Base-by-base conservation (phyloP, 352 stramenopile species). In the Globisporangium heterothallicum region DNA sequence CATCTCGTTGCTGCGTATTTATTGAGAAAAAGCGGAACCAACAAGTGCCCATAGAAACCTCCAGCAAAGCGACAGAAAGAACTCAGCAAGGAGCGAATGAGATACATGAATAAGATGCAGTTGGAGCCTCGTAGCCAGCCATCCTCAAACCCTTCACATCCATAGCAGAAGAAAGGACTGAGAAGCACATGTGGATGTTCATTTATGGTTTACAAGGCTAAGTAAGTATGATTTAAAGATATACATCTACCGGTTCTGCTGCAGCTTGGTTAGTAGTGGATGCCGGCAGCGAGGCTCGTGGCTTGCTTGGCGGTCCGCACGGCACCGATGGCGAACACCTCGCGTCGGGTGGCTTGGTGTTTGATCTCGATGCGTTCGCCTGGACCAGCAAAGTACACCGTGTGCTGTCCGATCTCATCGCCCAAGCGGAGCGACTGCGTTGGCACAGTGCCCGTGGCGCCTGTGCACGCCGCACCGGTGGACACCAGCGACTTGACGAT, bases 331-430 rank as follows among this genome's bases (percentile, higher is more conserved):
- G 81, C 83, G 61, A 94, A 90, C 42, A 94, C 83, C 54, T 94
- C 78, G 29, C 83, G 72, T 40, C 77, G 72, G 35, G 76, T 86
- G 26, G 83, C 80, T 56, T 87, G 77, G 68, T 94, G 80, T 64
- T 77, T 85, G 59, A 91, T 86, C 70, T 94, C 78, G 54, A 91
- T 87, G 55, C 83, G 80, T 56, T 94, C 78, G 38, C 77, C 79
- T 5, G 78, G 74, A 29, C 80, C 75, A 25, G 80, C 80, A 53
- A 92, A 94, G 45, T 86, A 72, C 53, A 89, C 76, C 6, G 76
- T 92, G 71, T 94, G 83, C 62, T 88, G 74, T 27, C 83, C 83
- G 41, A 94, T 75, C 58, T 92, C 83, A 49, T 89, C 80, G 13
- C 83, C 83, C 1, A 94, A 68, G 45, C 83, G 83, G 56, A 92